These are phyloP conservation scores for Lotus japonicus DNA, from an alignment of 306 rosid genomes.

Conservation along the genomic window DNA sequence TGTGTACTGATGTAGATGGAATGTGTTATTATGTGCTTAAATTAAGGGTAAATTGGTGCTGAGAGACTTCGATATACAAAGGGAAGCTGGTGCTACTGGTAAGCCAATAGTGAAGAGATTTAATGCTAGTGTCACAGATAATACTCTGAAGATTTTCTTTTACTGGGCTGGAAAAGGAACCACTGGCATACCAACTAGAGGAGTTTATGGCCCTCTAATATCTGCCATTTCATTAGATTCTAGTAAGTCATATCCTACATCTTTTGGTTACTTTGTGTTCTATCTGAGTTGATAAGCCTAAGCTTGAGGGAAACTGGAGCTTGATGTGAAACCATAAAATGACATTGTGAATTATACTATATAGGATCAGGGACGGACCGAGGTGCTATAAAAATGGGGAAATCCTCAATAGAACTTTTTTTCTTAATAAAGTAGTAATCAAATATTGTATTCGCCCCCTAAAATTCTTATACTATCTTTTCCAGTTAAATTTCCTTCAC, in stretches of 20 bases:
- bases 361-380: too few species aligned
- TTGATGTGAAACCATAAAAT: too few species aligned
- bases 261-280: neutral
- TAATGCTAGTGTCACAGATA: constrained; percentile 41
- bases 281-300: too few species aligned
- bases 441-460: too few species aligned
- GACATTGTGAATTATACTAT: too few species aligned
- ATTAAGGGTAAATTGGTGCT: constrained; percentile 63
- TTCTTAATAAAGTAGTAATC: too few species aligned
- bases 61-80: constrained; percentile 72
- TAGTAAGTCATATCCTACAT: constrained; percentile 52
- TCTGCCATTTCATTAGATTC: constrained; percentile 87
- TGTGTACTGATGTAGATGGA: constrained; percentile 24
- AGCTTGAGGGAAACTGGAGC: too few species aligned
- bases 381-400: too few species aligned
- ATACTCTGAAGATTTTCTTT: constrained; percentile 74
- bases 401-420: too few species aligned
- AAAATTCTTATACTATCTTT: too few species aligned
- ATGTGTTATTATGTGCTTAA: constrained; percentile 16
- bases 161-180: constrained; percentile 98
- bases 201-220: constrained; percentile 84
- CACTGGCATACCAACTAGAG: constrained; percentile 92
- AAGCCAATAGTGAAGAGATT: constrained; percentile 52
- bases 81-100: constrained; percentile 73
- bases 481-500: too few species aligned